Conservation (phyloP, 2,329 filamentous ascomycete species). For the Plectosphaerella sp. region DNA sequence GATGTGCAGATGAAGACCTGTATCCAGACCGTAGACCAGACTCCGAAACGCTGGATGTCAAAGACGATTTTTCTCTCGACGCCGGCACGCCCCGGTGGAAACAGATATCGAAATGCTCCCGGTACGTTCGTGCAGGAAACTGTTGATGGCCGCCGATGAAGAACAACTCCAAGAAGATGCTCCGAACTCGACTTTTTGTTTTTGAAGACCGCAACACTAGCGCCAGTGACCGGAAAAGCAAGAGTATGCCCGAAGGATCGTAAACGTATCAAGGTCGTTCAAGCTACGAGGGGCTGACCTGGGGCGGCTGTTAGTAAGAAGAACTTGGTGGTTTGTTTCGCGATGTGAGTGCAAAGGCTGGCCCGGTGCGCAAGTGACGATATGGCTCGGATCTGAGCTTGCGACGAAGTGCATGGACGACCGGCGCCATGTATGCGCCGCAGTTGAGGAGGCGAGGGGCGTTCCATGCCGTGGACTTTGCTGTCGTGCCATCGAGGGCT, state of each 20-base stretch:
- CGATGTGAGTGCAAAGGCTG: too few species aligned
- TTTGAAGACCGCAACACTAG: slow-evolving; percentile 9
- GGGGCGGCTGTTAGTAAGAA: neutral
- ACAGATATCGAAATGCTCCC: slow-evolving; percentile 10
- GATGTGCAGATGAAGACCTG: slow-evolving; percentile 26
- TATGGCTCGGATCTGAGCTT: too few species aligned
- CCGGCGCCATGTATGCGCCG: too few species aligned
- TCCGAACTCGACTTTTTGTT: slow-evolving; percentile 14
- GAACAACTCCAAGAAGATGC: slow-evolving; percentile 11
- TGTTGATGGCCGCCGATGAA: slow-evolving; percentile 10
- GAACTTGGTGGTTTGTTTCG: neutral
- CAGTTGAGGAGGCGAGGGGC: too few species aligned
- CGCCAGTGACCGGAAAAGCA: slow-evolving; percentile 9
- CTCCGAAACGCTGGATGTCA: slow-evolving; percentile 29
- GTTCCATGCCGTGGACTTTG: too few species aligned
- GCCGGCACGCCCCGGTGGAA: slow-evolving; percentile 32
- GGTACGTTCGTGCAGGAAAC: slow-evolving; percentile 10
- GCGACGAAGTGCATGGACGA: too few species aligned
- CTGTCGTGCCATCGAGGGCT: too few species aligned
- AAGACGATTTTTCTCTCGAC: slow-evolving; percentile 31
- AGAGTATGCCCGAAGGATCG: neutral
- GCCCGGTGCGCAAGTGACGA: too few species aligned
- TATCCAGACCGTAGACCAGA: slow-evolving; percentile 31
- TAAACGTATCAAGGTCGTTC: neutral
- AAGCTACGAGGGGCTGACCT: neutral